Percentiles rank a stretch among this genome's conserved stretches.
phyloP scores from a whole-genome alignment of 257 asterid species.

The Penstemon barbatus region DNA sequence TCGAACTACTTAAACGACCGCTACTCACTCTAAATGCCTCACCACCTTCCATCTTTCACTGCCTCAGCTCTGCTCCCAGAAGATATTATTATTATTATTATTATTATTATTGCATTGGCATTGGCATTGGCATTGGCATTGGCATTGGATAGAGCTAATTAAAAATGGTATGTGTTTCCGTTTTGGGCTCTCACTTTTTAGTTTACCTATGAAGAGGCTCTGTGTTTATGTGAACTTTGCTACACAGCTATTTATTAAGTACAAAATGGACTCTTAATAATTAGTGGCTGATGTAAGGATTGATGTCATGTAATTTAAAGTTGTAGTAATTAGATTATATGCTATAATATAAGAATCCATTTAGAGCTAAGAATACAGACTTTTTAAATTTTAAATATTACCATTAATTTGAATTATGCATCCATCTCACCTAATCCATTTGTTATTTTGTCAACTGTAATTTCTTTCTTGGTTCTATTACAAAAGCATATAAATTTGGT shows the following conservation, averaged over 20 bases:
- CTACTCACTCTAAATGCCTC: constrained; percentile 51
- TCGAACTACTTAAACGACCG: constrained; percentile 65
- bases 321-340: not conserved
- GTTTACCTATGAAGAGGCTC: constrained; percentile 7
- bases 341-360: not conserved
- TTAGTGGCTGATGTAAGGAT: constrained; percentile 38
- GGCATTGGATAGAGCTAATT: not conserved
- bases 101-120: no score
- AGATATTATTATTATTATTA: no score
- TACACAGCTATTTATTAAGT: constrained; percentile 24
- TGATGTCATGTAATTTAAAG: constrained; percentile 37
- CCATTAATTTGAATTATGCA: not conserved
- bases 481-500: no score
- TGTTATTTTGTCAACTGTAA: not conserved
- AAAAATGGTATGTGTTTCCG: constrained; percentile 13
- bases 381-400: no score
- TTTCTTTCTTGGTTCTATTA: no score
- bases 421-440: constrained; percentile 31
- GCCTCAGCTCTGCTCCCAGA: no score
- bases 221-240: constrained; percentile 23
- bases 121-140: no score
- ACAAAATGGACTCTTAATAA: not conserved
- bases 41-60: constrained; percentile 54
- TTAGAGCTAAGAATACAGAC: constrained; percentile 14
- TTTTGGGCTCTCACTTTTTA: constrained; percentile 26